A percentile compares a stretch with the other conserved stretches of the same genome.
These are phyloP conservation scores for Prunus mume DNA, from an alignment of 306 rosid genomes.

Conservation along the genomic window DNA sequence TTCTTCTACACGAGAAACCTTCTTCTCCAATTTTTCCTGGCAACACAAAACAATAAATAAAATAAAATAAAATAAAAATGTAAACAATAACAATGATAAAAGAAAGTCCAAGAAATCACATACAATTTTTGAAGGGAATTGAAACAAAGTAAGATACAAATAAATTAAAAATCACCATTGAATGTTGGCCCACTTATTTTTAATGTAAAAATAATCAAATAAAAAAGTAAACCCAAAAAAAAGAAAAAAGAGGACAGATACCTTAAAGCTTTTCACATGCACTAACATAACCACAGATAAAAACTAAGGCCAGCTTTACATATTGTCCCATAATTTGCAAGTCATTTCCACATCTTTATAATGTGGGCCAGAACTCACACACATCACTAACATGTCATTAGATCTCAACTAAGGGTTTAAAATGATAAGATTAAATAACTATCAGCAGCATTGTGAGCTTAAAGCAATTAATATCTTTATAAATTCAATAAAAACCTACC, in stretches of 20 bases:
- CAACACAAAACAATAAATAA: constrained; percentile 14
- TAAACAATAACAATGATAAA: background rate
- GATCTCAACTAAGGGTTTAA: background rate
- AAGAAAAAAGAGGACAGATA: background rate
- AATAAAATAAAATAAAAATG: background rate
- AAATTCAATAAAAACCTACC: constrained; percentile 35
- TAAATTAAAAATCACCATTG: background rate
- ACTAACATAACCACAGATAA: background rate
- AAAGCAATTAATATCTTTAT: background rate
- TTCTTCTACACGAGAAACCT: constrained; percentile 61
- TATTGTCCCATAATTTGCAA: background rate
- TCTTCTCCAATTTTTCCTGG: constrained; percentile 70
- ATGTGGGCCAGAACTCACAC: background rate
- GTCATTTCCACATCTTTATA: background rate
- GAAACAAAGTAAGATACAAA: background rate
- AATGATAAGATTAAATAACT: background rate
- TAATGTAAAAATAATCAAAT: background rate
- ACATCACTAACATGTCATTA: background rate
- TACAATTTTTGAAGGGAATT: background rate
- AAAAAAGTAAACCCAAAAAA: background rate
- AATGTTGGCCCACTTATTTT: background rate
- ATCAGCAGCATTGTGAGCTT: background rate
- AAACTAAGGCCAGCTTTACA: background rate
- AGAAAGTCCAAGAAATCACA: background rate
- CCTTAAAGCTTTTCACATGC: background rate